Evolutionary conservation across 2,329 filamentous ascomycete genomes (phyloP).

Genomic region (Colletotrichum sp.): DNA sequence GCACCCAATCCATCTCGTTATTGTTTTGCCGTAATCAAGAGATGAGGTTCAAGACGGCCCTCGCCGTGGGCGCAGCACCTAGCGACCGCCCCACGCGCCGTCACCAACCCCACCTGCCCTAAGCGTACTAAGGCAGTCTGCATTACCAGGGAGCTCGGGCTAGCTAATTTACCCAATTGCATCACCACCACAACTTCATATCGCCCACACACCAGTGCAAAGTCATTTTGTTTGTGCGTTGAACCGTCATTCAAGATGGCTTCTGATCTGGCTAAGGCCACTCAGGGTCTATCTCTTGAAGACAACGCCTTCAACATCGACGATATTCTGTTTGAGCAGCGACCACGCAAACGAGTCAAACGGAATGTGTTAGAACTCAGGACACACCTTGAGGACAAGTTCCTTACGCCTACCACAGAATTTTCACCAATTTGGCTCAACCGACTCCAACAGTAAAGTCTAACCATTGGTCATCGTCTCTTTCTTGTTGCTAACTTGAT

Average conservation of each 20-base stretch:
- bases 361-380: constrained; percentile 70
- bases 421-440: constrained; percentile 91
- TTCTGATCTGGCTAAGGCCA: constrained; percentile 15
- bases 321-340: constrained; percentile 56
- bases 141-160: neutral
- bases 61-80: neutral
- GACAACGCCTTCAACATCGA: constrained; percentile 49
- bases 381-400: constrained; percentile 74
- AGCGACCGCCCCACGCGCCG: neutral
- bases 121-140: neutral
- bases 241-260: constrained; percentile 8
- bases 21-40: neutral
- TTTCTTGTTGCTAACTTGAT: neutral
- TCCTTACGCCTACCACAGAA: constrained; percentile 77
- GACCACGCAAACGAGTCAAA: constrained; percentile 46
- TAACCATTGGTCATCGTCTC: neutral
- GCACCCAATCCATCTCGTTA: neutral
- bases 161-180: neutral
- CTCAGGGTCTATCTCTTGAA: constrained; percentile 15
- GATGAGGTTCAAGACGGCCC: neutral
- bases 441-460: constrained; percentile 74
- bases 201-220: neutral
- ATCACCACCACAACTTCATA: neutral
- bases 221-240: neutral
- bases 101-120: neutral